Percentiles rank a stretch among this genome's conserved stretches.
Evolutionary conservation across 441 rosid species (phyloP).

Genomic region (Flueggea neowawraea): DNA sequence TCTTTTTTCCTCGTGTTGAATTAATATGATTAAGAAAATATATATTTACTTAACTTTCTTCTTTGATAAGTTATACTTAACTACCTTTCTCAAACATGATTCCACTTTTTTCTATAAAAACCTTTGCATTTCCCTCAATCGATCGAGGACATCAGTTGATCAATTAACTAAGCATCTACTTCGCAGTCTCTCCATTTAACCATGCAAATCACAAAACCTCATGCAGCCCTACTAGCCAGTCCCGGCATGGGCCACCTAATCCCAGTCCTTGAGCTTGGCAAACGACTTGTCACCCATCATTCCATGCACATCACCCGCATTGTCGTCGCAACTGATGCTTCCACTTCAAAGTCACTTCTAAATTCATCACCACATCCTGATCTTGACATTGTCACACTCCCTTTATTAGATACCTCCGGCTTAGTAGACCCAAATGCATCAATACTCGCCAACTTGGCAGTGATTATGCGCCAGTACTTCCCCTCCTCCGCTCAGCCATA

Average conservation of each 20-base stretch:
- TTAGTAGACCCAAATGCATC: conserved; percentile 8
- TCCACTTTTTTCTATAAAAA: too few species aligned
- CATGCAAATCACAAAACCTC: conserved; percentile 14
- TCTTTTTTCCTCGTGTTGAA: too few species aligned
- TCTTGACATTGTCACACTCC: conserved; percentile 22
- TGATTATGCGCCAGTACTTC: conserved; percentile 24
- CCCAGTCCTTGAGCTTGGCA: conserved; percentile 45
- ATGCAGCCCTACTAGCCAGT: conserved; percentile 33
- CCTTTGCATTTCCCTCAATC: too few species aligned
- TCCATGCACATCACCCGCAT: conserved; percentile 31
- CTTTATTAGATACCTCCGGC: conserved; percentile 23
- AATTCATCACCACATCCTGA: too few species aligned
- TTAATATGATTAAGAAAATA: too few species aligned
- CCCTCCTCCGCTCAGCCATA: conserved; percentile 24
- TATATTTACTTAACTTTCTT: too few species aligned
- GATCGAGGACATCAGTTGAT: too few species aligned
- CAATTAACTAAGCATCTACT: too few species aligned
- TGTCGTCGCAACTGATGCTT: conserved; percentile 7
- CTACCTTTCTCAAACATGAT: too few species aligned
- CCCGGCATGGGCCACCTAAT: conserved; percentile 52
- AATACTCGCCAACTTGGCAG: conserved; percentile 13
- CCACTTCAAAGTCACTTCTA: conserved; percentile 2
- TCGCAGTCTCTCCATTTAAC: too few species aligned
- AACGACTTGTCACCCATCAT: conserved; percentile 24
- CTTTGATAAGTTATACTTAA: too few species aligned